phyloP scores from a whole-genome alignment of 305 asterid species.

The Lippia alba region DNA sequence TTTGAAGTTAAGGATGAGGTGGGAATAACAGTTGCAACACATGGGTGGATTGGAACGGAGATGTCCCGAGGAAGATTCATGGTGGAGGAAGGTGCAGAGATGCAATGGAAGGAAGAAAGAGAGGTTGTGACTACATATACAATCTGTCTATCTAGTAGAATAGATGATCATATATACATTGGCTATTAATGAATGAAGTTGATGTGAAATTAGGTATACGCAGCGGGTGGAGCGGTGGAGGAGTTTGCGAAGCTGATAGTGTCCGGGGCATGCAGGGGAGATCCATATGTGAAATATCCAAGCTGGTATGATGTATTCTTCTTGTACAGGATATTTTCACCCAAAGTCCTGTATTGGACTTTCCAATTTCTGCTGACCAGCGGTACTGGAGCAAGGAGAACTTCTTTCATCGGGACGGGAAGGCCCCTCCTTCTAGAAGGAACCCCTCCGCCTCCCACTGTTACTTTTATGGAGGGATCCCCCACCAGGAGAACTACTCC shows the following conservation, averaged over 20 bases:
- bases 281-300: conserved; percentile 81
- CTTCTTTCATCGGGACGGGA: conserved; percentile 85
- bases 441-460: conserved; percentile 14
- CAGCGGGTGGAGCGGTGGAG: conserved; percentile 71
- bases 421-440: conserved; percentile 62
- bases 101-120: conserved; percentile 99
- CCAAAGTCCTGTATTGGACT: conserved; percentile 79
- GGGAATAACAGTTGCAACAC: conserved; percentile 87
- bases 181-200: too few relatives aligned
- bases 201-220: conserved; percentile 54
- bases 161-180: too few relatives aligned
- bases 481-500: not conserved
- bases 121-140: conserved; percentile 53
- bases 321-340: conserved; percentile 77
- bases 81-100: conserved; percentile 97
- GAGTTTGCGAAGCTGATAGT: conserved; percentile 86
- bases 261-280: conserved; percentile 80
- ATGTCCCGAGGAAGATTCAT: conserved; percentile 73
- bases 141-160: not conserved
- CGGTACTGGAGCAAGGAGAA: conserved; percentile 57
- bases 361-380: conserved; percentile 59
- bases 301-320: conserved; percentile 90
- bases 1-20: conserved; percentile 75
- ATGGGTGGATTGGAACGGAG: conserved; percentile 92
- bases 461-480: conserved; percentile 15